A percentile compares a stretch with the other conserved stretches of the same genome.
Evolutionary conservation across 805 yeast species (phyloP).

Genomic region (Kuraishia hungarica): DNA sequence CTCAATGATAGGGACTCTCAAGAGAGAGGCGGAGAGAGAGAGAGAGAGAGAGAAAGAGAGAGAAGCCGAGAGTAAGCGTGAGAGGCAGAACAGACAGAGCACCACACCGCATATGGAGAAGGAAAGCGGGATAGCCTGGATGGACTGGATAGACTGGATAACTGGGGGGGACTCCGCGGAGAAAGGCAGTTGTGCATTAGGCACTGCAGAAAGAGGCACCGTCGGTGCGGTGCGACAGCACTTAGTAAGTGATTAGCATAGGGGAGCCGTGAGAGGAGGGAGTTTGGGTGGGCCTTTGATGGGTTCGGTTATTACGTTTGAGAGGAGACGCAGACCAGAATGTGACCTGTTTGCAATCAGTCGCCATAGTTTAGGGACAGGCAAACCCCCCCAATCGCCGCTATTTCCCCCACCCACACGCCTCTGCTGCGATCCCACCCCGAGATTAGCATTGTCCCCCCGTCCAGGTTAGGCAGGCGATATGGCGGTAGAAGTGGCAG

Average conservation of each 20-base stretch:
- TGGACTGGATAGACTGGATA: too few species aligned
- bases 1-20: too few species aligned
- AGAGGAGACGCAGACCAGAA: not conserved
- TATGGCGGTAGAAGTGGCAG: too few species aligned
- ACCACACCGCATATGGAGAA: not conserved
- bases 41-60: not conserved
- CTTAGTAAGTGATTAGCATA: too few species aligned
- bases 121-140: not conserved
- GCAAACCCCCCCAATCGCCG: too few species aligned
- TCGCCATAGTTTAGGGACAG: too few species aligned
- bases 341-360: not conserved
- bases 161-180: too few species aligned
- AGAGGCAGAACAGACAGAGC: not conserved
- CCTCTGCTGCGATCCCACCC: too few species aligned
- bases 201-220: not conserved
- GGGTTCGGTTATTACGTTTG: not conserved
- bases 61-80: not conserved
- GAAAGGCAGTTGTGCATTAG: not conserved
- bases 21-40: not conserved
- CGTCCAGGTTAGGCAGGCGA: not conserved
- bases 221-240: too few species aligned
- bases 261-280: too few species aligned
- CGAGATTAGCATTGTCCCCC: not conserved
- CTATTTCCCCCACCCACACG: too few species aligned
- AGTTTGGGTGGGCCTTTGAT: not conserved